These are phyloP conservation scores for Vachellia collinsii DNA, from an alignment of 306 rosid species.

Conservation along the genomic window DNA sequence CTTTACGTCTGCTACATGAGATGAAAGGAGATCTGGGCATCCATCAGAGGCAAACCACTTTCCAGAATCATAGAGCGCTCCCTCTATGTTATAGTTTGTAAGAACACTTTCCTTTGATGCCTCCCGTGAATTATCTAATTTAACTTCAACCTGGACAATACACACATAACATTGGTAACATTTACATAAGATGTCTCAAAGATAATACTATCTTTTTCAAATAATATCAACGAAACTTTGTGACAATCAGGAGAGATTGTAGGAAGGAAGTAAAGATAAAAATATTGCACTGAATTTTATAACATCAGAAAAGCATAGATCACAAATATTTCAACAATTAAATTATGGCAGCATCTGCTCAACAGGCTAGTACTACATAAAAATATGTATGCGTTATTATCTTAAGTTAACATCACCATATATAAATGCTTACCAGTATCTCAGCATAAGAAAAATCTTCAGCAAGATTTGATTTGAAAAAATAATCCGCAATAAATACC, in stretches of 20 bases:
- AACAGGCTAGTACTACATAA: slow-evolving; percentile 10
- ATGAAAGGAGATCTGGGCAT: slow-evolving; percentile 62
- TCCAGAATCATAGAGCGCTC: slow-evolving; percentile 65
- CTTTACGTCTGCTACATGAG: slow-evolving; percentile 66
- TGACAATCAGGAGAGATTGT: slow-evolving; percentile 11
- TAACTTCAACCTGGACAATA: slow-evolving; percentile 79
- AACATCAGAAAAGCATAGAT: slow-evolving; percentile 15
- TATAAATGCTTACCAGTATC: slow-evolving; percentile 60
- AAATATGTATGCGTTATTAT: not conserved
- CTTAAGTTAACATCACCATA: not conserved
- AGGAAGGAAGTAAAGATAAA: slow-evolving; percentile 4
- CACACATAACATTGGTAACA: slow-evolving; percentile 27
- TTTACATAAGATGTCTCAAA: slow-evolving; percentile 21
- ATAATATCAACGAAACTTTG: slow-evolving; percentile 9
- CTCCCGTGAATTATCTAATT: slow-evolving; percentile 71
- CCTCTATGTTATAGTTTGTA: slow-evolving; percentile 67
- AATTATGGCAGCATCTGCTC: slow-evolving; percentile 5
- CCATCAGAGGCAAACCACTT: slow-evolving; percentile 62
- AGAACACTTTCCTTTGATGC: slow-evolving; percentile 63
- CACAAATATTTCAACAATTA: slow-evolving; percentile 12
- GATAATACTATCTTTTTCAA: slow-evolving; percentile 1
- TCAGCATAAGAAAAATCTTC: slow-evolving; percentile 79
- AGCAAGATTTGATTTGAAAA: slow-evolving; percentile 77
- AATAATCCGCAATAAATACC: slow-evolving; percentile 85
- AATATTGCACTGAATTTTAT: slow-evolving; percentile 1